Evolutionary conservation across 306 rosid genomes (phyloP).

Genomic region (Macrotyloma uniflorum): DNA sequence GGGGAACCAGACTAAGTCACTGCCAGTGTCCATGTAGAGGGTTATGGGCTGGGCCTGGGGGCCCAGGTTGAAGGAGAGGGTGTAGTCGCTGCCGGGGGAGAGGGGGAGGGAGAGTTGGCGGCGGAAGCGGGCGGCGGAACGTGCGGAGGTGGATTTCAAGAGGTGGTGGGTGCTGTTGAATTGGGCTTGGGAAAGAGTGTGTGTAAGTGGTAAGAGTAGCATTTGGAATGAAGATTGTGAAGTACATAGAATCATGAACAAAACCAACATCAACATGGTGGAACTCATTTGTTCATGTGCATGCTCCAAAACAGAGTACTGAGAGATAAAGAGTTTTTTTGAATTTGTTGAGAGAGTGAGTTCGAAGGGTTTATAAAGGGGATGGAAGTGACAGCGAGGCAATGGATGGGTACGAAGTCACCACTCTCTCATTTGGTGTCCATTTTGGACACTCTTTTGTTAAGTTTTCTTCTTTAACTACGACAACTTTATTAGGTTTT

Average conservation of each 20-base stretch:
- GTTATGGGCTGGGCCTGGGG: constrained; percentile 55
- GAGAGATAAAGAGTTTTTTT: background rate
- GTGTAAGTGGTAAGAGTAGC: constrained; percentile 61
- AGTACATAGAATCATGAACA: constrained; percentile 37
- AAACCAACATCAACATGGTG: constrained; percentile 44
- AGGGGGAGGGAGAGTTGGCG: constrained; percentile 80
- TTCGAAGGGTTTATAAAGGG: background rate
- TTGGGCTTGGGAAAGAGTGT: constrained; percentile 61
- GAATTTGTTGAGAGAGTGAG: background rate
- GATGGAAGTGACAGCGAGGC: background rate
- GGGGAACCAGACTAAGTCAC: constrained; percentile 93
- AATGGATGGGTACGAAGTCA: too few species aligned
- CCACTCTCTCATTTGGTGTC: too few species aligned
- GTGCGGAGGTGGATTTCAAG: constrained; percentile 62
- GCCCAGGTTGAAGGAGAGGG: constrained; percentile 66
- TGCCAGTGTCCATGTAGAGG: constrained; percentile 91
- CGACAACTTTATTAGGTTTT: background rate
- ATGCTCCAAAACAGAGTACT: background rate
- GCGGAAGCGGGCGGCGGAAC: constrained; percentile 66
- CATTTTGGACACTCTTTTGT: background rate
- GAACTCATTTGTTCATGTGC: constrained; percentile 47
- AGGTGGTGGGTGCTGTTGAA: constrained; percentile 69
- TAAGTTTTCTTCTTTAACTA: background rate
- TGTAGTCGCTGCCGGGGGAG: constrained; percentile 81
- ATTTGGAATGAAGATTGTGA: constrained; percentile 34